These are phyloP conservation scores for Eleusine coracana DNA, from an alignment of 176 grass and related monocot genomes.

Conservation along the genomic window DNA sequence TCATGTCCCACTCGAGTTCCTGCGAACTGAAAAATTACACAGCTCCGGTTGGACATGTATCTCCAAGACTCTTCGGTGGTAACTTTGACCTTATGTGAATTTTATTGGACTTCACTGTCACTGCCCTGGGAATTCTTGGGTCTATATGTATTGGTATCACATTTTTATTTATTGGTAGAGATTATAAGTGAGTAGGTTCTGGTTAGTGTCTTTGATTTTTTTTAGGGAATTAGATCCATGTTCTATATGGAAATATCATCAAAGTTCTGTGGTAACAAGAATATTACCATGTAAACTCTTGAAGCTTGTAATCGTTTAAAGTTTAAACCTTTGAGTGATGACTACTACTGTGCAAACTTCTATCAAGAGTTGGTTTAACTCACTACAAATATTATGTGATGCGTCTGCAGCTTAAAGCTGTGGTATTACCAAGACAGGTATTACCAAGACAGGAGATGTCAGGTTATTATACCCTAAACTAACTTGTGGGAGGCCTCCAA, in stretches of 20 bases:
- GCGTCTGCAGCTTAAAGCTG: constrained; percentile 64
- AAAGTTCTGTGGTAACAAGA: background rate
- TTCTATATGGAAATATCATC: background rate
- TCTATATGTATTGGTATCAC: background rate
- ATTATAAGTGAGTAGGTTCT: background rate
- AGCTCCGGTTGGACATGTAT: background rate
- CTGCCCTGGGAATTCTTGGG: constrained; percentile 10
- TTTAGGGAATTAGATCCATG: background rate
- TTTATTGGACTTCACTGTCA: background rate
- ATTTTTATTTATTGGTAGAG: background rate
- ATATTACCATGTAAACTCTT: background rate
- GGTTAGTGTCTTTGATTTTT: background rate
- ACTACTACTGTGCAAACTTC: constrained; percentile 23
- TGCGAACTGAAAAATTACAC: background rate
- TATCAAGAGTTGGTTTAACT: constrained; percentile 34
- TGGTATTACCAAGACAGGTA: constrained; percentile 47
- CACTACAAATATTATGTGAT: constrained; percentile 40
- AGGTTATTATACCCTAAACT: constrained; percentile 29
- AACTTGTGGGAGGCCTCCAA: constrained; percentile 35
- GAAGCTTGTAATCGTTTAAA: too few relatives aligned
- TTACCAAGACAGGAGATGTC: constrained; percentile 44
- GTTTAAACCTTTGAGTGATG: background rate
- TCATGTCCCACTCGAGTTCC: background rate
- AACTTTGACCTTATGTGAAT: background rate
- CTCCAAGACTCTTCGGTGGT: background rate